A percentile compares a stretch with the other conserved stretches of the same genome.
phyloP scores from a whole-genome alignment of 176 grass and related monocot species.

The Carex pumila region DNA sequence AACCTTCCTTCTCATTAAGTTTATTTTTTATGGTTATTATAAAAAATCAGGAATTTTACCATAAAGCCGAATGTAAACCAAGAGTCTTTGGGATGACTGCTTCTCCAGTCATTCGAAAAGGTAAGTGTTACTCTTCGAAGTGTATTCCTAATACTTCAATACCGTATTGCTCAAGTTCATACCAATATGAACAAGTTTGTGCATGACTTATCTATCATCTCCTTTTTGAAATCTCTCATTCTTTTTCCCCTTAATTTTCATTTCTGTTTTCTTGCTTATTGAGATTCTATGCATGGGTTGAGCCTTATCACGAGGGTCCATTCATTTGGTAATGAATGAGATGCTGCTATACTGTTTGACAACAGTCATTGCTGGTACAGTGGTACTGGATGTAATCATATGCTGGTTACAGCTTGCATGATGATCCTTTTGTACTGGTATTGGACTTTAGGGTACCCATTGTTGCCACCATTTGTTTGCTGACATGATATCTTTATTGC shows the following conservation, averaged over 20 bases:
- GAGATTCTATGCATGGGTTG: background rate
- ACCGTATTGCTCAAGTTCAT: background rate
- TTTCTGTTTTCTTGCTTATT: background rate
- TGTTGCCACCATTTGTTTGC: background rate
- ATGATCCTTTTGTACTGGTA: background rate
- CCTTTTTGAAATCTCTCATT: background rate
- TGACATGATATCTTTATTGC: background rate
- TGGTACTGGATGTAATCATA: background rate
- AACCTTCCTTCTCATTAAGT: slow-evolving; percentile 4
- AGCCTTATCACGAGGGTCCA: background rate
- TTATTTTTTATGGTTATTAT: slow-evolving; percentile 17
- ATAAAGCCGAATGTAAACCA: slow-evolving; percentile 44
- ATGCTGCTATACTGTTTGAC: background rate
- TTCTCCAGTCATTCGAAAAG: slow-evolving; percentile 82
- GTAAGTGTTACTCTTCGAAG: slow-evolving; percentile 19
- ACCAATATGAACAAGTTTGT: background rate
- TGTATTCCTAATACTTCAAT: background rate
- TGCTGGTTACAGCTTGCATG: background rate
- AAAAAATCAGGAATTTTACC: slow-evolving; percentile 74
- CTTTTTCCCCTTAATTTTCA: background rate
- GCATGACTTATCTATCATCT: background rate
- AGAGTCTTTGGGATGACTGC: slow-evolving; percentile 81
- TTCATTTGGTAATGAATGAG: background rate
- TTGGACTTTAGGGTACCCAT: background rate
- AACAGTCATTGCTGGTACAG: background rate